Evolutionary conservation across 306 rosid genomes (phyloP), one percentile per base, ranked within the genome.

Genomic region (Amphicarpaea edgeworthii): DNA sequence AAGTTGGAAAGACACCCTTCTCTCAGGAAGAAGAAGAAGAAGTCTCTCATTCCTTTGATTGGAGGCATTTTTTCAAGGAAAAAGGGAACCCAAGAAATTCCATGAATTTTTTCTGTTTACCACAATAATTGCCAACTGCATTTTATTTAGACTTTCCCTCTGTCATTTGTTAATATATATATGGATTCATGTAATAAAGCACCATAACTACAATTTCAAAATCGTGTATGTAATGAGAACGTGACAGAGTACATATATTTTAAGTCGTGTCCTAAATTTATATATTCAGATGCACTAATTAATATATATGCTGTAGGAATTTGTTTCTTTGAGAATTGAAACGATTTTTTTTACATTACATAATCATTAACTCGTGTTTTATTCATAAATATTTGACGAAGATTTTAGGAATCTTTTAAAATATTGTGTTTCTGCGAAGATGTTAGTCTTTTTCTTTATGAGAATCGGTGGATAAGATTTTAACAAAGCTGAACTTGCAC

Each of bases 21-120:
- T 4, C 84, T 90, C 8, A 90, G 82, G 75, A 89, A 49, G 85
- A 93, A 87, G 87, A 90, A 86, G 77, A 93, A 89, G 81, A 90
- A 85, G 81, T 80, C 90, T 0, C 75, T 91, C 70, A 86, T 90
- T 73, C 92, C 95, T 12, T 77, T 87, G 0, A 84, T 95, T 10
- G 90, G 88, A 70, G 89, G 82, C 10, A 61, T 95, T 51, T 95
- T 95, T 57, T 87, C 90, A 2, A 90, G 85, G 86, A 95, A 92
- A 83, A 95, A 88, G 82, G 80, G 78, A 58, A 79, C 28, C 83
- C 68, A 79, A 10, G 73, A 80, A 66, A 57, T 81, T 45, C 54
- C 91, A 37, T 85, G 83, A 85, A 28, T 64, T 8, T 58, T 71
- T 79, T 55, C 8, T 8, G 65, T 38, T 61, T 73, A 54, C 73